These are phyloP conservation scores for Cutaneotrichosporon cyanovorans DNA, from an alignment of 1,284 basidiomycete genomes.

Conservation along the genomic window DNA sequence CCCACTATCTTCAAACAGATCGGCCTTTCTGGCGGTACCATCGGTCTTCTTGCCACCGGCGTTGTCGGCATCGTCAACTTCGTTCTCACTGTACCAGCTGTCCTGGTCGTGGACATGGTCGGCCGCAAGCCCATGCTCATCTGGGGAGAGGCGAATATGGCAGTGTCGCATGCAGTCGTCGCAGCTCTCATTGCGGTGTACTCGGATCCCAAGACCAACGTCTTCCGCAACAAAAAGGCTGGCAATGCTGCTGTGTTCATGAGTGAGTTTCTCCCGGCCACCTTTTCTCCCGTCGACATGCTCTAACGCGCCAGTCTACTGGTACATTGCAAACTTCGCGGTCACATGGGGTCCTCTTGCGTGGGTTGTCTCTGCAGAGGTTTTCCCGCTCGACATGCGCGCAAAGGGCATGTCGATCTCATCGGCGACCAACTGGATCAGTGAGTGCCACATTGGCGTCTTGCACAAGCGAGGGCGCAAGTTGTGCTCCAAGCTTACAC, in stretches of 20 bases:
- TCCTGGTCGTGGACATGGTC: slow-evolving; percentile 42
- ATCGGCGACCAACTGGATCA: slow-evolving; percentile 32
- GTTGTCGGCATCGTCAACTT: slow-evolving; percentile 64
- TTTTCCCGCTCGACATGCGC: slow-evolving; percentile 44
- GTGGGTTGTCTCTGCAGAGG: slow-evolving; percentile 43
- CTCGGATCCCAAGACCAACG: slow-evolving; percentile 1
- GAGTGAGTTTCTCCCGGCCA: slow-evolving; percentile 6
- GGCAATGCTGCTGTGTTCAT: slow-evolving; percentile 15
- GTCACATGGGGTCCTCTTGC: slow-evolving; percentile 43
- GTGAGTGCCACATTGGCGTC: too few relatives aligned
- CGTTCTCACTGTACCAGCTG: slow-evolving; percentile 42
- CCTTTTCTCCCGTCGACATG: not conserved
- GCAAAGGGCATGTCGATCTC: slow-evolving; percentile 44
- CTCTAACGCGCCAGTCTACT: slow-evolving; percentile 31
- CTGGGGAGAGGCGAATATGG: slow-evolving; percentile 39
- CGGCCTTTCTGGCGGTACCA: slow-evolving; percentile 47
- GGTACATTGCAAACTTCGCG: slow-evolving; percentile 41
- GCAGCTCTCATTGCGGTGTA: slow-evolving; percentile 31
- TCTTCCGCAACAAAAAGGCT: slow-evolving; percentile 12
- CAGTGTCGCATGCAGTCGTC: slow-evolving; percentile 40
- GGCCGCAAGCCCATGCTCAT: slow-evolving; percentile 41
- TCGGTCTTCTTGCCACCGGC: slow-evolving; percentile 65
- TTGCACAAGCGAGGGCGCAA: too few relatives aligned
- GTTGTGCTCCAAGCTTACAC: slow-evolving; percentile 19
- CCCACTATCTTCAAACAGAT: slow-evolving; percentile 13